These are phyloP conservation scores for Quercus alba DNA, from an alignment of 306 rosid species.

Conservation along the genomic window DNA sequence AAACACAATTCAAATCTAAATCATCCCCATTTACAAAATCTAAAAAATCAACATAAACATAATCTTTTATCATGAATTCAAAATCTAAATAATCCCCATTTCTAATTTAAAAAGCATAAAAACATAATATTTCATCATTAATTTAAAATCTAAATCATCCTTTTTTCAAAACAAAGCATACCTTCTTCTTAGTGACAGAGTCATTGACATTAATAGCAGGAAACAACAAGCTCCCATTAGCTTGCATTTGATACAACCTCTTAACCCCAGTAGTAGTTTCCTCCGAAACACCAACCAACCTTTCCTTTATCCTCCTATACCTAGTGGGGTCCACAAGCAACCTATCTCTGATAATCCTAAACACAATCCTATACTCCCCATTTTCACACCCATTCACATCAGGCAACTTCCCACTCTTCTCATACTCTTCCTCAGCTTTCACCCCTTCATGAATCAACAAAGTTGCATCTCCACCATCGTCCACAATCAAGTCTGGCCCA, in stretches of 20 bases:
- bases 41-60: too few species aligned
- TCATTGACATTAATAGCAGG: slow-evolving; percentile 97
- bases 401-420: slow-evolving; percentile 51
- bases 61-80: too few species aligned
- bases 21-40: too few species aligned
- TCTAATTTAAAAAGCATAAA: too few species aligned
- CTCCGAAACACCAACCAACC: slow-evolving; percentile 91
- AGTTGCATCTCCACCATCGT: slow-evolving; percentile 88
- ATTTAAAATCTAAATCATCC: too few species aligned
- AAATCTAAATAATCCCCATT: too few species aligned
- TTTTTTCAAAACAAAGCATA: slow-evolving; percentile 1
- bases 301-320: slow-evolving; percentile 83
- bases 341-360: slow-evolving; percentile 63
- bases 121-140: too few species aligned
- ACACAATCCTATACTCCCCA: slow-evolving; percentile 75
- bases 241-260: slow-evolving; percentile 95
- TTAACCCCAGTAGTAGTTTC: slow-evolving; percentile 98
- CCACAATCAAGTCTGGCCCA: slow-evolving; percentile 87
- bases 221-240: slow-evolving; percentile 64
- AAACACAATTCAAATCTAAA: too few species aligned
- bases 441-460: slow-evolving; percentile 84
- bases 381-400: slow-evolving; percentile 69
- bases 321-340: slow-evolving; percentile 72
- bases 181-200: slow-evolving; percentile 99
- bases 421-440: slow-evolving; percentile 75